Base-by-base conservation (phyloP, 2,329 filamentous ascomycete species). In the Westerdykella aurantiaca region DNA sequence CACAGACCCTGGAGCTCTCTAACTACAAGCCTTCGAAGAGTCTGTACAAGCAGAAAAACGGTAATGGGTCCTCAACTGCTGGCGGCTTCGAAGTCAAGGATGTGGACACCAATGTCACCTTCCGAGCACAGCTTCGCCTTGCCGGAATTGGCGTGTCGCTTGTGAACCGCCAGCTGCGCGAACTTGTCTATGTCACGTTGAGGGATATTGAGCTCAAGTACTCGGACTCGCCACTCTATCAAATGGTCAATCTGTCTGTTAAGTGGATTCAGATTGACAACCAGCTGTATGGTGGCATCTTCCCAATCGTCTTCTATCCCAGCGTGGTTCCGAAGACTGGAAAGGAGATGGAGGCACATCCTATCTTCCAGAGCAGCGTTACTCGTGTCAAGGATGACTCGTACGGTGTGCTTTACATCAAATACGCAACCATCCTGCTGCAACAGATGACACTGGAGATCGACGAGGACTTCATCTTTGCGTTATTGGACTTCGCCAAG, bases 231-330 rank as follows among this genome's bases (percentile, higher is more conserved):
- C 80, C 83, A 14, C 74, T 96, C 13, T 95, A 95, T 61, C 93
- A 98, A 68, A 97, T 89, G 0, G 70, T 96, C 49, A 91, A 88
- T 38, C 75, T 93, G 40, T 87, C 88, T 0, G 85, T 97, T 64
- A 97, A 98, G 67, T 98, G 94, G 94, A 93, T 98, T 22, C 93
- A 98, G 68, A 87, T 98, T 56, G 93, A 98, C 69, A 98, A 98
- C 57, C 93, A 98, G 67, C 80, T 98, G 12, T 98, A 98, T 60
- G 94, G 94, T 22, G 93, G 94, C 21, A 90, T 98, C 55, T 98
- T 98, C 76, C 93, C 93, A 0, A 95, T 98, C 71, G 82, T 98
- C 23, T 76, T 98, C 45, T 98, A 98, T 64, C 93, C 93, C 5
- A 96, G 90, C 69, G 93, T 98, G 9, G 93, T 98, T 13, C 91